phyloP scores from a whole-genome alignment of 108 stramenopile species.

The Nannochloropsis oceanica region DNA sequence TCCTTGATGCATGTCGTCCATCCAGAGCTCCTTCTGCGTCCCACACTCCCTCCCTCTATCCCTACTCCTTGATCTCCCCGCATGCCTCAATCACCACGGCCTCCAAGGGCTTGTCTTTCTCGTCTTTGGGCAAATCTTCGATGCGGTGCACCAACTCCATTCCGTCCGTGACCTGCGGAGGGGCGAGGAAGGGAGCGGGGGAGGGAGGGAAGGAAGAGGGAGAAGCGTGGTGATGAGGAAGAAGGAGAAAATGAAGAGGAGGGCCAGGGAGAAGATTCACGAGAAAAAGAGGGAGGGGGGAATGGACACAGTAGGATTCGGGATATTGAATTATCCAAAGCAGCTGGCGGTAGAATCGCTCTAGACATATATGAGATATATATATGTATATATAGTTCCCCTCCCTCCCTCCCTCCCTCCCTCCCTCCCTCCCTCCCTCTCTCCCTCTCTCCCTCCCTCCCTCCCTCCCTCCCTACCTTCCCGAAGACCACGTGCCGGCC shows the following conservation, averaged over 20 bases:
- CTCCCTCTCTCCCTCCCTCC: too few species aligned
- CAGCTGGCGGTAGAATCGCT: too few species aligned
- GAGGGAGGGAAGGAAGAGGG: too few species aligned
- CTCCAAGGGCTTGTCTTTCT: neutral
- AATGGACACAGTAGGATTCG: neutral
- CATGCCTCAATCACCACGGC: neutral
- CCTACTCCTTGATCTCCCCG: neutral
- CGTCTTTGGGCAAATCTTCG: neutral
- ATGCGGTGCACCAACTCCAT: neutral
- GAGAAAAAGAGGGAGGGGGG: neutral
- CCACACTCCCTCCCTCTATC: neutral
- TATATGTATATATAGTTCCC: too few species aligned
- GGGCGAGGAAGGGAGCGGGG: neutral
- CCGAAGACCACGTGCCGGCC: slow-evolving; percentile 1
- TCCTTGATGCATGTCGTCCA: too few species aligned
- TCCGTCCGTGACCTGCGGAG: neutral
- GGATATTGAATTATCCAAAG: too few species aligned
- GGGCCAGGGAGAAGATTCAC: too few species aligned
- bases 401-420: too few species aligned
- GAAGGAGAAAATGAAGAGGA: neutral
- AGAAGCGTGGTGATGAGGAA: too few species aligned
- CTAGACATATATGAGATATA: too few species aligned
- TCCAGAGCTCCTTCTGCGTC: neutral
- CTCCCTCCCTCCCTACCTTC: neutral
- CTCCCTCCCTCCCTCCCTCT: too few species aligned